Percentiles rank a stretch among this genome's conserved stretches.
Conservation (phyloP, 1,284 basidiomycete species). For the Rhizoctonia solani region DNA sequence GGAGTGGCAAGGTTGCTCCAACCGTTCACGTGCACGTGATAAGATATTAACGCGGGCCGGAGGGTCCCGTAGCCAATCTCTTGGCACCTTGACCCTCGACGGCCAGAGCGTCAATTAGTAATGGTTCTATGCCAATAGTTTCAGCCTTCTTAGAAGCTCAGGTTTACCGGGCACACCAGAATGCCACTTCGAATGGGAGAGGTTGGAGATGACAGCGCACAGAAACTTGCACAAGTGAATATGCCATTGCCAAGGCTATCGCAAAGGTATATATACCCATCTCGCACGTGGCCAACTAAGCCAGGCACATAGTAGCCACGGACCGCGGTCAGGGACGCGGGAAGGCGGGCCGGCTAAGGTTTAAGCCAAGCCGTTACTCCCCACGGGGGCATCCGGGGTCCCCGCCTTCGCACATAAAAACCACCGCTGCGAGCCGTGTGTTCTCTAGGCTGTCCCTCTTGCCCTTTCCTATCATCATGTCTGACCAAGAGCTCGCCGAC, state of each 20-base stretch:
- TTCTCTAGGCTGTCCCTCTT: too few relatives aligned
- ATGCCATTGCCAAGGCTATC: neutral
- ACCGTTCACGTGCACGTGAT: too few relatives aligned
- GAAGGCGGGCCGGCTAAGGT: neutral
- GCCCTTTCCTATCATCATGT: constrained; percentile 7
- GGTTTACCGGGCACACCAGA: too few relatives aligned
- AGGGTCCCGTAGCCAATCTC: too few relatives aligned
- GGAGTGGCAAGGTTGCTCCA: too few relatives aligned
- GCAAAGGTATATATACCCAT: neutral
- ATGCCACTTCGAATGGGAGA: too few relatives aligned
- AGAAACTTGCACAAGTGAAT: too few relatives aligned
- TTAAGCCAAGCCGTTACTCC: too few relatives aligned
- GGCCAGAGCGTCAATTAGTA: too few relatives aligned
- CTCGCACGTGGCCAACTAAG: neutral
- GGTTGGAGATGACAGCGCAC: too few relatives aligned
- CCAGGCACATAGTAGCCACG: neutral
- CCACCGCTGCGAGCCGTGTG: neutral
- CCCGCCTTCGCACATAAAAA: constrained; percentile 1
- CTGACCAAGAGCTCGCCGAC: constrained; percentile 14
- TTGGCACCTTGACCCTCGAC: neutral
- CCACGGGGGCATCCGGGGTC: neutral
- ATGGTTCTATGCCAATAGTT: too few relatives aligned
- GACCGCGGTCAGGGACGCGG: neutral
- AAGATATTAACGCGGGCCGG: too few relatives aligned
- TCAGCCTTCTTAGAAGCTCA: neutral